Base-by-base conservation (phyloP, 1,284 basidiomycete genomes). In the Austropuccinia psidii region DNA sequence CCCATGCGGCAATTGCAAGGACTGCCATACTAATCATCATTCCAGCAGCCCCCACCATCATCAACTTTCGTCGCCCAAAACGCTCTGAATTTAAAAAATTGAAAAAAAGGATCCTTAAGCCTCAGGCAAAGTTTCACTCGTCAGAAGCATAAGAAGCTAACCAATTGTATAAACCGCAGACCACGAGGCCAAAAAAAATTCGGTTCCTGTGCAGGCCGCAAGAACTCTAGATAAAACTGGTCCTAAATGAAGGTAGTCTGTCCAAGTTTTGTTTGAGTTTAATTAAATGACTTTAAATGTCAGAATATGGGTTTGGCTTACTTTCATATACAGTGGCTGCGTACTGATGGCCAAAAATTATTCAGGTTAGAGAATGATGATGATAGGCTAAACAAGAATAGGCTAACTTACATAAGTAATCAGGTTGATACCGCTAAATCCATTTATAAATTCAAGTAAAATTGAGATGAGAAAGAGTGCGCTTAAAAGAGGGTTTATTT, bases 1-100 rank as follows among this genome's bases (percentile, higher is more conserved):
- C 66, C 47, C 35, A 69, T 11, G 85, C 86, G 24, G 87, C 83
- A 50, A 87, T 82, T 0, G 82, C 86, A 0, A 88, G 83, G 62
- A 88, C 84, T 50, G 86, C 82, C 81, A 87, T 85, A 73, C 86
- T 87, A 57, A 85, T 76, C 55, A 83, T 84, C 82, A 88, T 87
- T n/a, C 87, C 86, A 17, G 85, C 83, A 1, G 88, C 86, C 65
- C 87, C 87, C 80, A 84, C 85, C 77, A 90, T 84, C 87, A 89
- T 88, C 37, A 89, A 83, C 76, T 85, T 86, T 33, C 87, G 82
- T 17, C 88, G 83, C 0, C 88, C 88, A 5, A 85, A 83, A 43
- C 83, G 84, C 75, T 88, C 87, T 70, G 19, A 77, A 75, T 76
- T 74, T 72, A 79, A 77, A 76, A 88, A 87, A 50, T 88, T 82